Base-by-base conservation (phyloP, 2,329 filamentous ascomycete species). In the Trichoderma sp. region DNA sequence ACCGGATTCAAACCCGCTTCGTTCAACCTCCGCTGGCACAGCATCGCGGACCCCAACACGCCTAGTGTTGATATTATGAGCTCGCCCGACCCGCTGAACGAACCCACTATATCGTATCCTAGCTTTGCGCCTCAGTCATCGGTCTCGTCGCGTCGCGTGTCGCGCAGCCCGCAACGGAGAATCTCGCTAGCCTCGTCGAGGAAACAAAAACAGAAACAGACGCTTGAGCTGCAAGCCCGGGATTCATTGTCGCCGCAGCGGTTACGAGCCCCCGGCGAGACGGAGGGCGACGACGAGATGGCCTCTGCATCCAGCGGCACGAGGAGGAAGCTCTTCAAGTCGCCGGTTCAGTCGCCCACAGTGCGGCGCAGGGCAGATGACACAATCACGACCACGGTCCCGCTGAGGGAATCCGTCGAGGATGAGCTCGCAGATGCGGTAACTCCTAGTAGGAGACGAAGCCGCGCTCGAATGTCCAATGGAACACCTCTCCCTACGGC, bases 161-260 rank as follows among this genome's bases (percentile, higher is more conserved):
- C 86, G 20, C 83, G 82, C 53, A 86, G 83, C 75, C 82, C 83
- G 13, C 78, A 79, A 72, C 78, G 80, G 32, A 81, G 84, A 73
- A 72, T 80, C 26, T 79, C 83, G 36, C 76, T 83, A 70, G 76
- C 74, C 47, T 88, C 87, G 55, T 87, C 88, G 50, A 81, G 86
- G 63, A 89, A 88, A 79, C 87, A 85, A 76, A 88, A 36, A 15
- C 34, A 15, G 34, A 89, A 88, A 79, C 87, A 85, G 76, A 88
- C 82, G 58, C 88, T 88, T 73, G 84, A 88, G 77, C 83, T 89
- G 39, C 86, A 88, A 73, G 85, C 87, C 30, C 87, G 87, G 61
- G 81, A 85, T 74, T 81, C 82, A 47, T 78, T 77, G 59, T 83
- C 86, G 61, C 86, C 87, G 3, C 86, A 88, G 77, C 84, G 82